A percentile compares a stretch with the other conserved stretches of the same genome.
These are phyloP conservation scores for Sporisorium reilianum DNA, from an alignment of 1,284 basidiomycete genomes.

Conservation along the genomic window DNA sequence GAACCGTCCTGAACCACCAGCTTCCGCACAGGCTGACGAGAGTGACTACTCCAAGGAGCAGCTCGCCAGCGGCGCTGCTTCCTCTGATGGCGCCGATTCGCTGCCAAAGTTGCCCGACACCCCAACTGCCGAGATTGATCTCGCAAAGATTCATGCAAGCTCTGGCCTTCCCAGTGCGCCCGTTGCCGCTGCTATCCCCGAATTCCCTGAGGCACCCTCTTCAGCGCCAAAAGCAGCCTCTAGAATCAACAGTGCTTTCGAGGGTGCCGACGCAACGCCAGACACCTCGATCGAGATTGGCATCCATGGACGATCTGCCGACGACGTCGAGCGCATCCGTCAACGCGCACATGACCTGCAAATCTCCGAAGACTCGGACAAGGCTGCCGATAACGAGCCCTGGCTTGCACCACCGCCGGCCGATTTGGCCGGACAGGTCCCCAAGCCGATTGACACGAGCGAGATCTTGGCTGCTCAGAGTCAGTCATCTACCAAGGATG, in stretches of 20 bases:
- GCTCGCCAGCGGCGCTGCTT: constrained; percentile 6
- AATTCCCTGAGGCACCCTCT: constrained; percentile 52
- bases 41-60: constrained; percentile 11
- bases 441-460: constrained; percentile 40
- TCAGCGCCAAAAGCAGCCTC: constrained; percentile 23
- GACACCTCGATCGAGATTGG: constrained; percentile 58
- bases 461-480: constrained; percentile 29
- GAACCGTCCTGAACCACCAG: constrained; percentile 29
- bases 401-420: constrained; percentile 34
- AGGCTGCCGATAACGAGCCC: constrained; percentile 19
- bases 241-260: constrained; percentile 28
- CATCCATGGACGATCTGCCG: constrained; percentile 48
- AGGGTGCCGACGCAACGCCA: constrained; percentile 21
- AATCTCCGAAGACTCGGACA: constrained; percentile 24
- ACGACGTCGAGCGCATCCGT: constrained; percentile 45
- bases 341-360: constrained; percentile 38
- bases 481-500: constrained; percentile 13
- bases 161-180: constrained; percentile 18
- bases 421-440: constrained; percentile 36
- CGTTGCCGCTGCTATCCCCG: constrained; percentile 28
- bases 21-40: constrained; percentile 1
- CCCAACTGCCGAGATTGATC: constrained; percentile 44
- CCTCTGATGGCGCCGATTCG: constrained; percentile 9
- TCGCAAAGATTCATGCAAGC: constrained; percentile 31
- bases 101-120: constrained; percentile 47